phyloP scores from a whole-genome alignment of 176 grass and related monocot species.

The Zizania latifolia region DNA sequence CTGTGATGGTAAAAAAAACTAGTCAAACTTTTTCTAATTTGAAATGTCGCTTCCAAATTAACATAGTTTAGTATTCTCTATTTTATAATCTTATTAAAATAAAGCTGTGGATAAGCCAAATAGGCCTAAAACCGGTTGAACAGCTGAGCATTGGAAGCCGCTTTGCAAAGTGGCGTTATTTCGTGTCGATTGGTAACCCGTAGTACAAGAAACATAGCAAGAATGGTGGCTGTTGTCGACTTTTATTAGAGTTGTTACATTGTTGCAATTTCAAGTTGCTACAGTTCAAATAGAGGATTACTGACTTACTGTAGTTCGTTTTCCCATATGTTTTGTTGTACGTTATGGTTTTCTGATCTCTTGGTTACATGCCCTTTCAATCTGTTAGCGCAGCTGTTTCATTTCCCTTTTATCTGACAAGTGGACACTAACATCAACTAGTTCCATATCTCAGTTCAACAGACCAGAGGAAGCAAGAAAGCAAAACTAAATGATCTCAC shows the following conservation, averaged over 20 bases:
- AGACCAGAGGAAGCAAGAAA: not conserved
- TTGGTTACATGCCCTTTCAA: not conserved
- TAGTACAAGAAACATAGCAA: not conserved
- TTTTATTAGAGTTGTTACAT: no score
- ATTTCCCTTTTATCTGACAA: not conserved
- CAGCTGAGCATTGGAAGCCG: not conserved
- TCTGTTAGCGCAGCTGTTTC: not conserved
- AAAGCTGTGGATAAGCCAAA: no score
- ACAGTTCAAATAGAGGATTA: not conserved
- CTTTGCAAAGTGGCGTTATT: not conserved
- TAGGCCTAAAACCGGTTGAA: not conserved
- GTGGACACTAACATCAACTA: not conserved
- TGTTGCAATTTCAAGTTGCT: not conserved
- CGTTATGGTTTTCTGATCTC: not conserved
- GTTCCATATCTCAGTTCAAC: not conserved
- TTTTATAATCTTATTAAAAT: no score
- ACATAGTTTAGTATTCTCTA: no score
- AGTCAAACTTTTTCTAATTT: no score
- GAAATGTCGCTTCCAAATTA: no score
- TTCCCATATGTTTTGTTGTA: not conserved
- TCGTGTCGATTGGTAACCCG: no score
- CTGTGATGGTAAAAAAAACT: no score
- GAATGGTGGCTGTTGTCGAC: not conserved
- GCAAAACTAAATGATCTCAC: slow-evolving; percentile 1
- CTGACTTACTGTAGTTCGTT: no score